These are phyloP conservation scores for Ophioceras dolichostomum DNA, from an alignment of 2,329 filamentous ascomycete genomes.

Conservation along the genomic window DNA sequence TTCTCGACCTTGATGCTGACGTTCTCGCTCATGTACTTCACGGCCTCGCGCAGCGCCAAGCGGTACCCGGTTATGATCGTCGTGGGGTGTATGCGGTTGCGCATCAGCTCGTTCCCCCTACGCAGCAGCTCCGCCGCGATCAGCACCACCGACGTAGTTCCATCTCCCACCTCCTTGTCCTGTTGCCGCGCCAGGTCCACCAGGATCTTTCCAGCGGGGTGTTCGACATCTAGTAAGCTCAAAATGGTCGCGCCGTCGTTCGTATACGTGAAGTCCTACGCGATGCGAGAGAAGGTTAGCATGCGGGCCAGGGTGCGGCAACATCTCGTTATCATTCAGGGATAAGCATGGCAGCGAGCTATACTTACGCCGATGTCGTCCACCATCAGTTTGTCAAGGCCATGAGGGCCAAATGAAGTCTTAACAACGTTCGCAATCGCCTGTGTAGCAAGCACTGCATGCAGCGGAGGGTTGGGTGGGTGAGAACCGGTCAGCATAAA, in stretches of 20 bases:
- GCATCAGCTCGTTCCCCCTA: conserved; percentile 95
- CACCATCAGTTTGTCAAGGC: conserved; percentile 99
- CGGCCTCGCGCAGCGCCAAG: conserved; percentile 84
- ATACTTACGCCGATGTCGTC: conserved; percentile 91
- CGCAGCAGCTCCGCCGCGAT: conserved; percentile 92
- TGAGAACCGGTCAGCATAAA: conserved; percentile 9
- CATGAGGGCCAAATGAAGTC: conserved; percentile 94
- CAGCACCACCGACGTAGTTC: conserved; percentile 93
- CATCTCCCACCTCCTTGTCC: conserved; percentile 97
- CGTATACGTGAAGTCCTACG: conserved; percentile 89
- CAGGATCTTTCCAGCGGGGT: conserved; percentile 95
- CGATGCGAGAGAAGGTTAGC: too few species aligned
- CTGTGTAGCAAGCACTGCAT: conserved; percentile 88
- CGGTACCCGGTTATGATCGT: conserved; percentile 99
- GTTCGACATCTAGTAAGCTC: conserved; percentile 88
- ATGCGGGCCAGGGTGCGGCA: too few species aligned
- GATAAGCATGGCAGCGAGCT: too few species aligned
- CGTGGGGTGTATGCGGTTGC: conserved; percentile 98
- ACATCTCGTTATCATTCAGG: conserved; percentile 2
- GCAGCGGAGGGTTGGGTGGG: conserved; percentile 1
- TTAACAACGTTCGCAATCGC: conserved; percentile 98
- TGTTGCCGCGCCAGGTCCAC: conserved; percentile 97
- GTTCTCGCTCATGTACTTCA: conserved; percentile 99
- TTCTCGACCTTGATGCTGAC: conserved; percentile 92
- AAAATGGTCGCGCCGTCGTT: conserved; percentile 98